Base-by-base conservation (phyloP, 352 stramenopile genomes). In the Globisporangium cystogenes region DNA sequence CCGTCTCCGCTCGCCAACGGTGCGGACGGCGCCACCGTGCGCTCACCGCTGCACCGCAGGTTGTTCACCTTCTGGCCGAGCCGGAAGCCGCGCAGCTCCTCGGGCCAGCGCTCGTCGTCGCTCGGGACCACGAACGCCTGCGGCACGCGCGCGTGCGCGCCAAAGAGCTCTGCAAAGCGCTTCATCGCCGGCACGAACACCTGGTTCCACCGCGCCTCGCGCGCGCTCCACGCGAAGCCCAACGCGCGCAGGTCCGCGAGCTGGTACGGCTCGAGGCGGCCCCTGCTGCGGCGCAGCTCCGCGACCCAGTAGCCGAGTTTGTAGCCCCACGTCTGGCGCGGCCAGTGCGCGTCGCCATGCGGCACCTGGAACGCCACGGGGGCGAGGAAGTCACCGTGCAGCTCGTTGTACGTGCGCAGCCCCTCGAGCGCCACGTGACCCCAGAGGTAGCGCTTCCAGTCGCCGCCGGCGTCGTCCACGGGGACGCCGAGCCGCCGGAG, bases 11-110 rank as follows among this genome's bases (percentile, higher is more conserved):
- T 26, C 31, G 14, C 46, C n/a, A 54, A 33, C 3, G 44, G 18
- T 33, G 51, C 60, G 3, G 52, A 47, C 12, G 40, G 10, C 10
- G 18, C 27, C 18, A 21, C 23, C 2, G n/a, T 45, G 7, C 40
- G 40, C 40, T 45, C 18, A 8, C 64, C 48, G 7, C 67, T 50
- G 24, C 59, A 70, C 23, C 68, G 68, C 59, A 77, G 39, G 29
- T 77, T 76, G 50, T 72, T 77, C 33, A 77, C 59, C 36, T 74
- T 77, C 42, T 77, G 68, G 1, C 68, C 68, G 53, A 76, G 36
- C 6, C 68, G 68, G 60, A 72, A 76, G 23, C 65, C 65, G 24
- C 51, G 45, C 3, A 76, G 35, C 37, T 71, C 59, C 6, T 36
- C 10, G 7, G 68, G 53, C 68, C 68, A 76, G 1, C 60, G 8